Evolutionary conservation across 352 stramenopile genomes (phyloP).

Genomic region (Phytophthora boehmeriae): DNA sequence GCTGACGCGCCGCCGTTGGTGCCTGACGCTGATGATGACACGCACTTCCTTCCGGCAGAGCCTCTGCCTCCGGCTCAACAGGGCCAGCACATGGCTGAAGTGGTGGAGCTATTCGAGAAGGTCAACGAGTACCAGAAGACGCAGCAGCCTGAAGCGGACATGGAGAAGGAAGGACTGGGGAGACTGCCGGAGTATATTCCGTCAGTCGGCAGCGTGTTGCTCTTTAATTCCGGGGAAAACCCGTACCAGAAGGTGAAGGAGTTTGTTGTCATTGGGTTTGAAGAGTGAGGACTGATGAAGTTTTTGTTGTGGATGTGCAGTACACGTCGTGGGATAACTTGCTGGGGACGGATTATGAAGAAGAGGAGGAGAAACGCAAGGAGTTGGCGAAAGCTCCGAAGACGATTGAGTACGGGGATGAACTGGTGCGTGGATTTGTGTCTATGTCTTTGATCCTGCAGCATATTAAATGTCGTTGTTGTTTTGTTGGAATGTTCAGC

Average conservation of each 20-base stretch:
- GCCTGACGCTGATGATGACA: constrained; percentile 74
- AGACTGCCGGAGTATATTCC: constrained; percentile 82
- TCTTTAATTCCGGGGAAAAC: constrained; percentile 90
- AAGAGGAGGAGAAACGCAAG: constrained; percentile 88
- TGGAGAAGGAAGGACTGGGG: constrained; percentile 84
- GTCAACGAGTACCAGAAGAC: constrained; percentile 83
- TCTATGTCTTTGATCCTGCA: not conserved
- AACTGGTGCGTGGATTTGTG: constrained; percentile 49
- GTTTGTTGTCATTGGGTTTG: not conserved
- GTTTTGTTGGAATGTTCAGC: constrained; percentile 30
- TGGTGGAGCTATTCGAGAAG: constrained; percentile 85
- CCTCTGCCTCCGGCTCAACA: constrained; percentile 70
- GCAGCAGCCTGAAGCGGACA: constrained; percentile 76
- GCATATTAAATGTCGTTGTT: constrained; percentile 5
- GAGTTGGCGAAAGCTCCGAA: constrained; percentile 78
- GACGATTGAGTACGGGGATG: constrained; percentile 82
- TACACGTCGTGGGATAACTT: constrained; percentile 91
- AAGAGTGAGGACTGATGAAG: constrained; percentile 2
- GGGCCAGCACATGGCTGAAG: constrained; percentile 80
- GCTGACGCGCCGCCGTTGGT: constrained; percentile 74
- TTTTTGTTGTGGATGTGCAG: constrained; percentile 31
- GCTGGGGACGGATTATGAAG: constrained; percentile 83
- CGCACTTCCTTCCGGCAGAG: constrained; percentile 84
- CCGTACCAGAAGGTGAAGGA: constrained; percentile 81
- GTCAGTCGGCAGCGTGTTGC: constrained; percentile 79